Base-by-base conservation (phyloP, 345 rosid species). In the Iberis pinnata region DNA sequence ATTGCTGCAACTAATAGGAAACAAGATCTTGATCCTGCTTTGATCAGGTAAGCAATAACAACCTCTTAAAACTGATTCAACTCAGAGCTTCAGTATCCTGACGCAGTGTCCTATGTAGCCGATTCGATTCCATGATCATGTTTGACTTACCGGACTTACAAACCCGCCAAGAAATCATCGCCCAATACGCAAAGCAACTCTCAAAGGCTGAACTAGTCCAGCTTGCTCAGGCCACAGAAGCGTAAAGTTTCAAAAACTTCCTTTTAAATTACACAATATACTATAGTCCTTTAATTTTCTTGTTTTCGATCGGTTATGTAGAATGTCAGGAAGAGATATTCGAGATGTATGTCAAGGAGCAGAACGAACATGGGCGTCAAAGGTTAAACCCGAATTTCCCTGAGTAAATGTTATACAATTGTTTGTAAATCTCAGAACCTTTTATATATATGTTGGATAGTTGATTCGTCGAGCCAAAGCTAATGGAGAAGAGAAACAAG, bases 1-100 rank as follows among this genome's bases (percentile, higher is more conserved):
- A 78, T 92, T 53, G 98, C 97, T 33, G 97, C 97, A 49, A 92
- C 97, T 49, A 88, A 88, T 66, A 76, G 98, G 64, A 92, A 85
- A 75, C 94, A 81, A 70, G 98, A 88, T 68, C 94, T 92, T 56
- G 97, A 88, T 73, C 88, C 97, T 10, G 95, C 98, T 36, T 68
- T 88, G 49, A 77, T 92, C 54, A 88, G 98, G 98, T 83, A 56
- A 13, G 8, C 22, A 26, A 36, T 9, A 9, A 18, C 12, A 39
- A 42, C 58, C 22, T 18, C 33, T 33, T 8, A 17, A 19, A 22
- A 25, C 15, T 16, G 0, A 10, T 43, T 53, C 8, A 4, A 44
- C 18, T 9, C 1, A 22, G 3, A 19, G 26, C 26, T 60, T 22
- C 18, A 49, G 18, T 56, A 37, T 24, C 56, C 13, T 60, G 35